Percentiles rank a stretch among this genome's conserved stretches.
Conservation (phyloP, 176 grass and related monocot genomes). For the Musa troglodytarum region DNA sequence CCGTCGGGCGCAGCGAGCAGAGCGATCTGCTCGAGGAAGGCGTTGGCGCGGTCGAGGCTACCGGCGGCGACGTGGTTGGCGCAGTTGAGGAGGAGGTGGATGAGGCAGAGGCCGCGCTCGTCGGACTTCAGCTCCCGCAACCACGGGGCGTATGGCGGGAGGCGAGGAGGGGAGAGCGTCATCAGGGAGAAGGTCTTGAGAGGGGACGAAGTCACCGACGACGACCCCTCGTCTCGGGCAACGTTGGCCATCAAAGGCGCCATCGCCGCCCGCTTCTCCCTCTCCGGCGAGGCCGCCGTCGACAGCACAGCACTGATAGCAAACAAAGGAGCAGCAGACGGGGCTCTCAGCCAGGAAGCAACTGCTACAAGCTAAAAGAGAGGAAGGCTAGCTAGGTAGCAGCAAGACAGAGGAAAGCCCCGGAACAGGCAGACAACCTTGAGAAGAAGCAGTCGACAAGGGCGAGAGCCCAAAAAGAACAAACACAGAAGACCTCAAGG, state of each 20-base stretch:
- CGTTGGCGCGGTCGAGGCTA: conserved; percentile 52
- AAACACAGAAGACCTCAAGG: no score
- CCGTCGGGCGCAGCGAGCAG: conserved; percentile 53
- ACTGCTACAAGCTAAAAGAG: no score
- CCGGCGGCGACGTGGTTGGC: conserved; percentile 38
- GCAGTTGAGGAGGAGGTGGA: conserved; percentile 93
- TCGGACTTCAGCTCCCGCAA: conserved; percentile 68
- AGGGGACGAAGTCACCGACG: conserved; percentile 7
- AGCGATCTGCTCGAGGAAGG: conserved; percentile 63
- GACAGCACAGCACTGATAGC: background rate
- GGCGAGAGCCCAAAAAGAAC: no score
- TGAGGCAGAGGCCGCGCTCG: conserved; percentile 78
- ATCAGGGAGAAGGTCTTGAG: background rate
- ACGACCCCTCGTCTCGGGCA: background rate
- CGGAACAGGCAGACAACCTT: no score
- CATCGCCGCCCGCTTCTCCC: background rate
- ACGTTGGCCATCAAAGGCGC: background rate
- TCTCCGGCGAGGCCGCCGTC: no score
- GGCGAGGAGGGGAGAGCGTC: conserved; percentile 12
- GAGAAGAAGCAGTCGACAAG: no score
- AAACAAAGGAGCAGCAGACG: background rate
- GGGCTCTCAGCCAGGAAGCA: no score
- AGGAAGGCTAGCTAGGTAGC: no score
- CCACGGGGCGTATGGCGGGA: conserved; percentile 17
- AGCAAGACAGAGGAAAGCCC: no score